These are phyloP conservation scores for Solanum commersonii DNA, from an alignment of 257 asterid species.

Conservation along the genomic window DNA sequence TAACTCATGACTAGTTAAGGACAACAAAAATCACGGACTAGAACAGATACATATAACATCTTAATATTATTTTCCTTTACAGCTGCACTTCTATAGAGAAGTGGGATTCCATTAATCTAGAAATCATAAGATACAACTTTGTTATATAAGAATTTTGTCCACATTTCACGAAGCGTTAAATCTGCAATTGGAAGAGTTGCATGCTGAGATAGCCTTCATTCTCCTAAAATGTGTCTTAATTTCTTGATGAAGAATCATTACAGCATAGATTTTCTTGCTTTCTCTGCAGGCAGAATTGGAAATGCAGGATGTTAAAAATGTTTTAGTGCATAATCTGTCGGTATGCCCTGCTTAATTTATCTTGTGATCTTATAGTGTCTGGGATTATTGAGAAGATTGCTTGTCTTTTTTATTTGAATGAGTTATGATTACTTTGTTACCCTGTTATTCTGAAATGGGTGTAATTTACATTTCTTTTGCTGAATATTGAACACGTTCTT, in stretches of 20 bases:
- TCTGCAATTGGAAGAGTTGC: not conserved
- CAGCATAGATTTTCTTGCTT: not conserved
- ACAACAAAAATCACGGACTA: not conserved
- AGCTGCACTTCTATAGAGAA: not conserved
- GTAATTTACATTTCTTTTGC: not conserved
- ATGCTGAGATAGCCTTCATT: not conserved
- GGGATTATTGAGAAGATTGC: not conserved
- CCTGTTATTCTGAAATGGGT: not conserved
- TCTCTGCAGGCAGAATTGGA: slow-evolving; percentile 77
- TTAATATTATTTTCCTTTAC: not conserved
- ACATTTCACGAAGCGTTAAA: not conserved
- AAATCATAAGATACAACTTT: not conserved
- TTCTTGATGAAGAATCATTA: not conserved
- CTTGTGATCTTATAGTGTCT: not conserved
- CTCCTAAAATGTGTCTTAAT: not conserved
- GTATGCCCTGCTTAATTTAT: slow-evolving; percentile 34
- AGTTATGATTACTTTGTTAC: not conserved
- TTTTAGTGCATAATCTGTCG: slow-evolving; percentile 75
- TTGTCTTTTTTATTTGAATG: not conserved
- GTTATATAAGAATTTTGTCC: not conserved
- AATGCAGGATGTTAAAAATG: slow-evolving; percentile 91
- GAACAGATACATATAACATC: not conserved
- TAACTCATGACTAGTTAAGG: not conserved
- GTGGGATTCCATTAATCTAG: not conserved
- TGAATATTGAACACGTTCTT: not conserved